Base-by-base conservation (phyloP, 1,284 basidiomycete genomes). In the Sporisorium graminicola region DNA sequence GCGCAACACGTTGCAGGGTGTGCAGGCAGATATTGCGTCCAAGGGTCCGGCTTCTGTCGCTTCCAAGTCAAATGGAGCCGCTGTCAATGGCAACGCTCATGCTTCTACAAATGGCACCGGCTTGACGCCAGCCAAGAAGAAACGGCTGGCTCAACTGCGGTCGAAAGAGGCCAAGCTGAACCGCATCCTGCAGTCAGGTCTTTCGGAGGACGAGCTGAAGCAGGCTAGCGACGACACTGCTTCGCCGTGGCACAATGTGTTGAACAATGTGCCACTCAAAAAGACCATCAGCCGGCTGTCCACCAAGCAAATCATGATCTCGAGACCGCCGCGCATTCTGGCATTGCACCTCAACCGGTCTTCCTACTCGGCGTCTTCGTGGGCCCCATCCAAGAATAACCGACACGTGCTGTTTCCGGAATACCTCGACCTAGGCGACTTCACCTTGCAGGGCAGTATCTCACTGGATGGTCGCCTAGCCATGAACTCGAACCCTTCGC, bases 291-390 rank as follows among this genome's bases (percentile, higher is more conserved):
- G 78, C 33, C 57, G 69, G 4, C 47, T 58, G 14, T 68, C 77
- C 7, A 84, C 84, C 10, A 85, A 85, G 58, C 84, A 85, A 58
- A 77, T 82, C 44, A 78, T 85, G 78, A 62, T 84, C 37, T 81
- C 82, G 7, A 56, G 74, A 18, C 73, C 81, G 7, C 83, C 84
- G 16, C 68, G 61, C 20, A 65, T 82, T 12, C 55, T 85, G 20
- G 66, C 74, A 27, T 22, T 85, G 27, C 84, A 85, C 60, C 64
- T 85, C 40, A 84, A 85, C 51, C 78, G 84, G 14, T 81, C 79
- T 16, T 71, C 58, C 3, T 85, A 77, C 58, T 59, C 61, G 31
- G 61, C 73, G 3, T 61, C 72, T 6, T 68, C 76, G 1, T 76
- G 70, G 57, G 74, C 74, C 31, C 83, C 83, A 8, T 65, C 82